A percentile compares a stretch with the other conserved stretches of the same genome.
Evolutionary conservation across 306 rosid species (phyloP).

Genomic region (Macrotyloma uniflorum): DNA sequence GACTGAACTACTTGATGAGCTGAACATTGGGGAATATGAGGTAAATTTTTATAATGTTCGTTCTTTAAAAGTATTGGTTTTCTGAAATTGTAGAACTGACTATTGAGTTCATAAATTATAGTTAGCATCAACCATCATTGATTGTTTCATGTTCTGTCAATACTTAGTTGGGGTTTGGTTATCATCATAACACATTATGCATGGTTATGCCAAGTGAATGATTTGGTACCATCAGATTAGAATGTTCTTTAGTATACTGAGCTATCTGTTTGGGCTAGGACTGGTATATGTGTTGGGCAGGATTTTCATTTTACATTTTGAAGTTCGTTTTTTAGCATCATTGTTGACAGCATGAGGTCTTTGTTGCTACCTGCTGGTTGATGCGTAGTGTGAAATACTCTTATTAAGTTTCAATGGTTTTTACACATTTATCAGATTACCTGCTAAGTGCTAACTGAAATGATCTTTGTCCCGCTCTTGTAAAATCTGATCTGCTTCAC

Average conservation of each 20-base stretch:
- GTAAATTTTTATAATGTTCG: slow-evolving; percentile 44
- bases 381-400: background rate
- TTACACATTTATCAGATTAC: background rate
- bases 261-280: background rate
- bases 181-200: background rate
- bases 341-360: background rate
- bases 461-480: background rate
- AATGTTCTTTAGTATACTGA: background rate
- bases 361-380: slow-evolving; percentile 2
- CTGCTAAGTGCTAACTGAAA: background rate
- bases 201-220: background rate
- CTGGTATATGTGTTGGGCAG: slow-evolving; percentile 1
- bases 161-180: slow-evolving; percentile 1
- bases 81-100: slow-evolving; percentile 9
- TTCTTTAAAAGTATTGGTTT: slow-evolving; percentile 28
- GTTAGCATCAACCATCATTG: background rate
- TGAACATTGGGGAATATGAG: slow-evolving; percentile 88
- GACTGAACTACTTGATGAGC: slow-evolving; percentile 89
- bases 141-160: background rate
- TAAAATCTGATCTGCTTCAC: slow-evolving; percentile 1
- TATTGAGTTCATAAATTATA: slow-evolving; percentile 1
- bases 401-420: background rate
- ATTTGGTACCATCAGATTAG: background rate
- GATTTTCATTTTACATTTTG: background rate
- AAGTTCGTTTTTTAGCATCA: background rate